Evolutionary conservation across 148 eudicot species (phyloP).

Genomic region (Chenopodium suecicum): DNA sequence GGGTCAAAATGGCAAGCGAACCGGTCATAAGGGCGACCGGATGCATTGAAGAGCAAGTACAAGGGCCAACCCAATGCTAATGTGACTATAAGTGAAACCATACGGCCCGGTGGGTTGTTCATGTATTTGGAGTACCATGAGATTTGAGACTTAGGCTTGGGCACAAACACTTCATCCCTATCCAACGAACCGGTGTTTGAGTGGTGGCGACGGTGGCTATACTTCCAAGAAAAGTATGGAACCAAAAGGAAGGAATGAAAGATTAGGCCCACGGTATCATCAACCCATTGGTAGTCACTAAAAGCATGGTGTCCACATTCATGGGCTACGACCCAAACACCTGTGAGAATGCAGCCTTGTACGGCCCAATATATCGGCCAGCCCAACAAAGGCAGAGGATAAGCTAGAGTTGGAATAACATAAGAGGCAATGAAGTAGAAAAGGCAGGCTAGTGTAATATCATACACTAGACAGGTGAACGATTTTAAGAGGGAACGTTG

Average conservation of each 20-base stretch:
- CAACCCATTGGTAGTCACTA: constrained; percentile 56
- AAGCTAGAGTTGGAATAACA: constrained; percentile 34
- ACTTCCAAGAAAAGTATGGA: constrained; percentile 70
- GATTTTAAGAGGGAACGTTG: constrained; percentile 47
- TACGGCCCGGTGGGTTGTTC: constrained; percentile 43
- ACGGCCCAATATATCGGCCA: constrained; percentile 52
- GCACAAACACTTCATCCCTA: constrained; percentile 60
- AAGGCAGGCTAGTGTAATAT: constrained; percentile 30
- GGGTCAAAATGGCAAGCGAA: constrained; percentile 58
- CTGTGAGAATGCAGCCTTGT: constrained; percentile 51
- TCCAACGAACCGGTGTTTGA: constrained; percentile 62
- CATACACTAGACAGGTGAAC: constrained; percentile 39
- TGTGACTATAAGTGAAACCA: constrained; percentile 35
- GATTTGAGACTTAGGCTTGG: constrained; percentile 42
- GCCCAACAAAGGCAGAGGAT: constrained; percentile 31
- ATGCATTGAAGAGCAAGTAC: constrained; percentile 52
- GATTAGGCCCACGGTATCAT: constrained; percentile 56
- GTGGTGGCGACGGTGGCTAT: constrained; percentile 70
- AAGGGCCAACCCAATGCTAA: constrained; percentile 59
- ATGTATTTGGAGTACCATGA: constrained; percentile 48
- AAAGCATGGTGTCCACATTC: constrained; percentile 71
- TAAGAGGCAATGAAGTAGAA: constrained; percentile 38
- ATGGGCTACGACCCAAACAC: constrained; percentile 67
- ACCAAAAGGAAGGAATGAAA: constrained; percentile 58
- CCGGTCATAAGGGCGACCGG: constrained; percentile 50